A percentile compares a stretch with the other conserved stretches of the same genome.
Conservation (phyloP, 352 stramenopile genomes). For the Phytophthora fragariae region DNA sequence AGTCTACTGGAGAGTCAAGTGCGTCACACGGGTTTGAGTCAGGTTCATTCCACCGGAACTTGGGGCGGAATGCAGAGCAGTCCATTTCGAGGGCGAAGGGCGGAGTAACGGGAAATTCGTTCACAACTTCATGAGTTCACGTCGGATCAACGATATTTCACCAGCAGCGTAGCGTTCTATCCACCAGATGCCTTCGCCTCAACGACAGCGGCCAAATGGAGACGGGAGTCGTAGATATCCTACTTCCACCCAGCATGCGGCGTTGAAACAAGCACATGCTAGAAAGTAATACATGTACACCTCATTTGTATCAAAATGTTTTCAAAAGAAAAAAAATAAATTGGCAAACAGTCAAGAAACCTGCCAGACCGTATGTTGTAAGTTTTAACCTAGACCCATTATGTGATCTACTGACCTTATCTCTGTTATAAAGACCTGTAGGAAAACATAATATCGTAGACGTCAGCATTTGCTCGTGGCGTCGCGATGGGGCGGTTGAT, state of each 20-base stretch:
- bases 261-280: conserved; percentile 3
- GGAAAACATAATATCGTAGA: conserved; percentile 2
- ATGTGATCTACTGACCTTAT: not conserved
- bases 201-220: too few species aligned
- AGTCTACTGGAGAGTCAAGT: conserved; percentile 32
- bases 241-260: not conserved
- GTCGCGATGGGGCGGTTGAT: conserved; percentile 36
- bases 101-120: conserved; percentile 14
- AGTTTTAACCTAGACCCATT: not conserved
- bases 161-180: conserved; percentile 13
- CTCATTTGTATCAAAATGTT: not conserved
- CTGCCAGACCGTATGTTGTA: conserved; percentile 6
- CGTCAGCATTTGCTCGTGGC: conserved; percentile 10
- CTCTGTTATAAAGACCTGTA: not conserved
- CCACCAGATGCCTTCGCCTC: conserved; percentile 22
- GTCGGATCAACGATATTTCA: conserved; percentile 20
- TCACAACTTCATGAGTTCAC: conserved; percentile 17
- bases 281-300: not conserved
- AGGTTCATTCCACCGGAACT: conserved; percentile 21
- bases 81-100: conserved; percentile 5
- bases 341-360: conserved; percentile 23
- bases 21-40: conserved; percentile 14
- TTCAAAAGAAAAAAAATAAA: too few species aligned
- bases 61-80: conserved; percentile 3
- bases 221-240: too few species aligned